Evolutionary conservation across 139 green algal genomes (phyloP).

Genomic region (Parachlorella kessleri): DNA sequence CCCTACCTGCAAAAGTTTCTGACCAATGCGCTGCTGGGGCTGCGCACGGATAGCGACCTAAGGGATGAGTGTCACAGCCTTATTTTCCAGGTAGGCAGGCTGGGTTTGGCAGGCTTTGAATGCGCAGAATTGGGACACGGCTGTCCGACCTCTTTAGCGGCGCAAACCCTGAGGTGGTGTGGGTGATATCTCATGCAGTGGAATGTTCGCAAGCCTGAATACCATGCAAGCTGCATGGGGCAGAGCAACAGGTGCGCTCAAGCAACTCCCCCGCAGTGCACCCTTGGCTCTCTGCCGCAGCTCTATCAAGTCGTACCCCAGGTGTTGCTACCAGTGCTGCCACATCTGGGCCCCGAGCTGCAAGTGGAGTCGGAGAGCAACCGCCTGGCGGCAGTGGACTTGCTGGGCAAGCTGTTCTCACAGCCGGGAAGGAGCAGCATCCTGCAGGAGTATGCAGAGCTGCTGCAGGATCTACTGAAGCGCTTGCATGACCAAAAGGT

Average conservation of each 20-base stretch:
- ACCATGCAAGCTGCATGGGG: too few species aligned
- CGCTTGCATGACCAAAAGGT: slow-evolving; percentile 23
- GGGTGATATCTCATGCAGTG: too few species aligned
- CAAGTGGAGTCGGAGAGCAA: slow-evolving; percentile 49
- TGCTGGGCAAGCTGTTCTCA: slow-evolving; percentile 63
- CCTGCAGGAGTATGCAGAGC: slow-evolving; percentile 46
- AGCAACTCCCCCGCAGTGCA: too few species aligned
- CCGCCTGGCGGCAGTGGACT: slow-evolving; percentile 47
- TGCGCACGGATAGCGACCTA: slow-evolving; percentile 52
- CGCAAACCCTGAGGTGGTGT: too few species aligned
- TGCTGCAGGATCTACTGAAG: slow-evolving; percentile 48
- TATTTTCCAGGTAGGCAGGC: slow-evolving; percentile 57
- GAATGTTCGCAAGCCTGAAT: too few species aligned
- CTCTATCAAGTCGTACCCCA: slow-evolving; percentile 62
- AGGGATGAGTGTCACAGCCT: slow-evolving; percentile 40
- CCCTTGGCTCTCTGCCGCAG: too few species aligned
- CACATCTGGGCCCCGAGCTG: slow-evolving; percentile 63
- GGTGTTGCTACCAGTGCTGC: slow-evolving; percentile 74
- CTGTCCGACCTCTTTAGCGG: too few species aligned
- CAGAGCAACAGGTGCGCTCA: too few species aligned
- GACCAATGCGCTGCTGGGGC: slow-evolving; percentile 37
- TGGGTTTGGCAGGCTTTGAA: too few species aligned
- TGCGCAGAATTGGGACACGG: too few species aligned
- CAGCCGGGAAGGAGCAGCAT: slow-evolving; percentile 32
- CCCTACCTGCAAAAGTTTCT: slow-evolving; percentile 60